Percentiles rank a stretch among this genome's conserved stretches.
These are phyloP conservation scores for Torulaspora franciscae DNA, from an alignment of 805 yeast genomes.

Conservation along the genomic window DNA sequence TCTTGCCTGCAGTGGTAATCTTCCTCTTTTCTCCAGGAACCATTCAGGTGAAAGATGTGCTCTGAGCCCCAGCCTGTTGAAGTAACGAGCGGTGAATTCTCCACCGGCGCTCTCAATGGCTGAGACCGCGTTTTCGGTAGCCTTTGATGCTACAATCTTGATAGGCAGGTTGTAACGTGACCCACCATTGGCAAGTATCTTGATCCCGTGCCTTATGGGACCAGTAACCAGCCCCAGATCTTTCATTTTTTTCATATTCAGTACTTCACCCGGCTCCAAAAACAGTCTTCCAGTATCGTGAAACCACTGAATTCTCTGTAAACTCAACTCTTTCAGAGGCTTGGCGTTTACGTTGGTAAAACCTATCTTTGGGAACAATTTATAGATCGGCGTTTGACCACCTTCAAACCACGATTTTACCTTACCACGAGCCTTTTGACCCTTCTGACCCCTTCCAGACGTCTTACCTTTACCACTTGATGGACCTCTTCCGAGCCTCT, in stretches of 20 bases:
- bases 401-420: constrained; percentile 96
- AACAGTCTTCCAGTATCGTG: constrained; percentile 61
- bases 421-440: constrained; percentile 92
- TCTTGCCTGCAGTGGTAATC: constrained; percentile 77
- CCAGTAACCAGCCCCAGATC: constrained; percentile 71
- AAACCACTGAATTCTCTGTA: constrained; percentile 66
- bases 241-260: constrained; percentile 73
- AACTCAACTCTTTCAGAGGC: constrained; percentile 54
- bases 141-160: constrained; percentile 76
- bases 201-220: constrained; percentile 70
- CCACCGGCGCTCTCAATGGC: constrained; percentile 73
- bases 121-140: constrained; percentile 67
- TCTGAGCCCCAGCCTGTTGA: constrained; percentile 58
- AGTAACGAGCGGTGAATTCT: constrained; percentile 66
- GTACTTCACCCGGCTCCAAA: constrained; percentile 52
- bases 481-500: constrained; percentile 93
- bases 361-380: constrained; percentile 83
- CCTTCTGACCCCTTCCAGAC: constrained; percentile 95
- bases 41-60: constrained; percentile 75
- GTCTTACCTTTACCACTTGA: constrained; percentile 91
- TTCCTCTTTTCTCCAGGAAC: constrained; percentile 64
- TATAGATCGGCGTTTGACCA: constrained; percentile 92
- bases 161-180: constrained; percentile 52
- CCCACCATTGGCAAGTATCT: constrained; percentile 66
- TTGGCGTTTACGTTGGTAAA: constrained; percentile 61